A percentile compares a stretch with the other conserved stretches of the same genome.
Evolutionary conservation across 1,284 basidiomycete species (phyloP).

Genomic region (Papiliotrema nemorosa): DNA sequence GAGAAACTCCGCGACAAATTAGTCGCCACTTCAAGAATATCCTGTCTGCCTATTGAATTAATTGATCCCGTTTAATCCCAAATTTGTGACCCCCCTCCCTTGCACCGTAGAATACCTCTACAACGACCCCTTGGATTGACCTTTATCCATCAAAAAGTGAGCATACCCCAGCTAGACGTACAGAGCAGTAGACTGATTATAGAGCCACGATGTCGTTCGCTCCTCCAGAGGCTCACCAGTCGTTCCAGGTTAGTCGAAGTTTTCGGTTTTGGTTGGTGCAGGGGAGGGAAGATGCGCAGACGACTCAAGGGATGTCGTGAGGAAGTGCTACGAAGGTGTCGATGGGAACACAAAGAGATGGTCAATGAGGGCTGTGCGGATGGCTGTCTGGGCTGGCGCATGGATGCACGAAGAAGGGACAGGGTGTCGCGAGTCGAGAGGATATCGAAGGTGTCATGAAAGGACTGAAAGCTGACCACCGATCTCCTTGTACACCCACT

Average conservation of each 20-base stretch:
- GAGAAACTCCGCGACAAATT: conserved; percentile 33
- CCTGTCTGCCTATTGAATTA: neutral
- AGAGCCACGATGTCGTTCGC: conserved; percentile 75
- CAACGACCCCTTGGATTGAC: neutral
- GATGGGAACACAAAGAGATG: too few relatives aligned
- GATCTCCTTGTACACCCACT: neutral
- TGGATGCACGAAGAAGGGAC: too few relatives aligned
- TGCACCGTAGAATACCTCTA: neutral
- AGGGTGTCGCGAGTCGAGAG: too few relatives aligned
- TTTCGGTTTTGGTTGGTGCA: neutral
- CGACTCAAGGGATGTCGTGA: neutral
- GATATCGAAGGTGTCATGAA: too few relatives aligned
- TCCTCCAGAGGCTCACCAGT: conserved; percentile 84
- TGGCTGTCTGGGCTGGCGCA: too few relatives aligned
- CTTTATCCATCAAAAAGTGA: conserved; percentile 5
- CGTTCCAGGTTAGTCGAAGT: conserved; percentile 70
- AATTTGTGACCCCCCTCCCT: neutral
- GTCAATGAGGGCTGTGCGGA: too few relatives aligned
- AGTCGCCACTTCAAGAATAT: neutral
- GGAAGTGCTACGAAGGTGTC: neutral
- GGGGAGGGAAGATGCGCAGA: conserved; percentile 2
- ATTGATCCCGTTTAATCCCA: conserved; percentile 12
- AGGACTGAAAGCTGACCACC: neutral
- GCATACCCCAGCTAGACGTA: neutral
- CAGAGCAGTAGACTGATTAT: neutral